Percentiles rank a stretch among this genome's conserved stretches.
phyloP scores from a whole-genome alignment of 352 stramenopile genomes.

The Pythium aphanidermatum region DNA sequence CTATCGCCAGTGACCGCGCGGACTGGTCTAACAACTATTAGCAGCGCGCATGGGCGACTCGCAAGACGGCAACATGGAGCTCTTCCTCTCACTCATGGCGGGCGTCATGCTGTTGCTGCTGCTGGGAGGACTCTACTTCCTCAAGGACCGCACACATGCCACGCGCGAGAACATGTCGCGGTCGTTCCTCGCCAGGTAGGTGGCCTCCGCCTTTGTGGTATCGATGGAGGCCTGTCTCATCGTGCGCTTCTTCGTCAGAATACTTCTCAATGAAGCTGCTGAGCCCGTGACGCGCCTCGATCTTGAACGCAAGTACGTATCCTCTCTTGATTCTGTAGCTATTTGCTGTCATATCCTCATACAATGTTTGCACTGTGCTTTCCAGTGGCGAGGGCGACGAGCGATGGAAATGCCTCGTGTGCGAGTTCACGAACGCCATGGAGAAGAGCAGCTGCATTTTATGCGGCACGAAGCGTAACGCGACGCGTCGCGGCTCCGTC shows the following conservation, averaged over 20 bases:
- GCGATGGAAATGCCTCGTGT: constrained; percentile 73
- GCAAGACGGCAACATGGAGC: constrained; percentile 39
- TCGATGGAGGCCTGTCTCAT: neutral
- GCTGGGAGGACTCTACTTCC: constrained; percentile 53
- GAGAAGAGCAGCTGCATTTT: constrained; percentile 57
- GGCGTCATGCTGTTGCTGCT: constrained; percentile 65
- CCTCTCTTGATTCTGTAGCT: neutral
- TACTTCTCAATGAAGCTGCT: constrained; percentile 25
- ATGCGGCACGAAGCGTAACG: constrained; percentile 64
- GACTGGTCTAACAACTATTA: too few species aligned
- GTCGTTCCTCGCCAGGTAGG: constrained; percentile 24
- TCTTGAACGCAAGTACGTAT: constrained; percentile 56
- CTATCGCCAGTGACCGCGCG: too few species aligned
- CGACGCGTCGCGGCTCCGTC: constrained; percentile 20
- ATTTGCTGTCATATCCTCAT: neutral
- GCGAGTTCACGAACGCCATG: constrained; percentile 70
- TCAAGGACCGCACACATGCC: constrained; percentile 30
- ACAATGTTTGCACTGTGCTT: neutral
- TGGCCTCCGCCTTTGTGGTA: neutral
- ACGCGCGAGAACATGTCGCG: constrained; percentile 18
- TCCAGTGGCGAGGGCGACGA: constrained; percentile 39
- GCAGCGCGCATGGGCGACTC: constrained; percentile 20
- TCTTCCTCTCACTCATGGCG: constrained; percentile 64
- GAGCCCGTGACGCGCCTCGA: constrained; percentile 65
- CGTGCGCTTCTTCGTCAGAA: constrained; percentile 6